Percentiles rank a stretch among this genome's conserved stretches.
Conservation (phyloP, 176 grass and related monocot species). For the Oryza meyeriana region DNA sequence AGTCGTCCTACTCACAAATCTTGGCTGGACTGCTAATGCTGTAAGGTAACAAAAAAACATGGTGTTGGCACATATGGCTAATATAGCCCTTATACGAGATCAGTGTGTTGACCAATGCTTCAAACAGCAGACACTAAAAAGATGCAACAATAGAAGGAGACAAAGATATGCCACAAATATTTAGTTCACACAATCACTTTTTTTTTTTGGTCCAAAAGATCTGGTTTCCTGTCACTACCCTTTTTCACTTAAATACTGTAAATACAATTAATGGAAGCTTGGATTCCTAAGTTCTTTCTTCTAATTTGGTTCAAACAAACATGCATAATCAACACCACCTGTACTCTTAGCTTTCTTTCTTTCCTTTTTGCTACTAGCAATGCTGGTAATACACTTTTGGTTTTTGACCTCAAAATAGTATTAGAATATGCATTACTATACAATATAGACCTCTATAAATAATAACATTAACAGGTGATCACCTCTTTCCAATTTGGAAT, state of each 20-base stretch:
- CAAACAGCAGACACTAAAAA: neutral
- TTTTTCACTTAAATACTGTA: neutral
- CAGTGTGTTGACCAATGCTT: neutral
- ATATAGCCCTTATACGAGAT: neutral
- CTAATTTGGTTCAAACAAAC: neutral
- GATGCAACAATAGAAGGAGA: neutral
- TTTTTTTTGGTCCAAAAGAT: neutral
- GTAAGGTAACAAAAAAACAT: neutral
- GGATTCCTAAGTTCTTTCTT: neutral
- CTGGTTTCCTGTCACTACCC: neutral
- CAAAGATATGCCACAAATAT: neutral
- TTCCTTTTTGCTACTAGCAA: neutral
- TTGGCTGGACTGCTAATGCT: neutral
- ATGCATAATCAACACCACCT: neutral
- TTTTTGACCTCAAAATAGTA: slow-evolving; percentile 14
- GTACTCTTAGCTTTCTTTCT: neutral
- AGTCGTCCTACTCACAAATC: neutral
- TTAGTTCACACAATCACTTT: neutral
- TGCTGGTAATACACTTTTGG: slow-evolving; percentile 16
- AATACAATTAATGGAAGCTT: slow-evolving; percentile 6
- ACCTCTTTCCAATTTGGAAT: slow-evolving; percentile 99
- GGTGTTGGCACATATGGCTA: neutral
- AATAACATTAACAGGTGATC: slow-evolving; percentile 56
- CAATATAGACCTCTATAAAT: slow-evolving; percentile 37
- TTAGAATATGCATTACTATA: slow-evolving; percentile 24